These are phyloP conservation scores for Chaetomium cochliodes DNA, from an alignment of 495 filamentous ascomycete genomes.

Conservation along the genomic window DNA sequence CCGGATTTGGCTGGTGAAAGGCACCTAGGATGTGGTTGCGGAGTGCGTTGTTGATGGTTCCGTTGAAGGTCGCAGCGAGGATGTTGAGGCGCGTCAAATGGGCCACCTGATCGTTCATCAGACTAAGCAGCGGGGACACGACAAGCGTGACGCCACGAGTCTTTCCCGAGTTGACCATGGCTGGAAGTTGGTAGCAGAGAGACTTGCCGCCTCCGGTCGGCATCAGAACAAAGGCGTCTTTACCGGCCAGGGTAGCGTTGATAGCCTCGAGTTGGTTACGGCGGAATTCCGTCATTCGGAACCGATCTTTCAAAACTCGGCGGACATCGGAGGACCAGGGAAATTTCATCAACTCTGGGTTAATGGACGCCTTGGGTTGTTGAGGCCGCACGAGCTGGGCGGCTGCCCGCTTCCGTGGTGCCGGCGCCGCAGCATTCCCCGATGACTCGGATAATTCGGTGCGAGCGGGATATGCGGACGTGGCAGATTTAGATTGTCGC, in stretches of 20 bases:
- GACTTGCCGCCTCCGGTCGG: slow-evolving; percentile 97
- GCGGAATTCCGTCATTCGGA: slow-evolving; percentile 80
- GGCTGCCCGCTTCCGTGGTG: slow-evolving; percentile 31
- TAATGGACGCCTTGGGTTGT: slow-evolving; percentile 33
- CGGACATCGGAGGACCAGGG: slow-evolving; percentile 87
- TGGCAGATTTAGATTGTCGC: slow-evolving; percentile 19
- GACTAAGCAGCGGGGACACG: slow-evolving; percentile 86
- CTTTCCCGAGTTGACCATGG: slow-evolving; percentile 74
- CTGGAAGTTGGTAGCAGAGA: slow-evolving; percentile 92
- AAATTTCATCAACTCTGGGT: slow-evolving; percentile 46
- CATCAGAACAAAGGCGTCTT: slow-evolving; percentile 94
- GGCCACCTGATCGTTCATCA: slow-evolving; percentile 94
- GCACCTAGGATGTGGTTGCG: slow-evolving; percentile 58
- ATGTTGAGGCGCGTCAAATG: slow-evolving; percentile 76
- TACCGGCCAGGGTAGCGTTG: slow-evolving; percentile 81
- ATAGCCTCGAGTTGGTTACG: slow-evolving; percentile 94
- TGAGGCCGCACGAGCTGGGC: slow-evolving; percentile 31
- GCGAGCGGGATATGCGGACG: slow-evolving; percentile 25
- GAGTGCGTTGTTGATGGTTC: slow-evolving; percentile 60
- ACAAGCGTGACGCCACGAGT: slow-evolving; percentile 89
- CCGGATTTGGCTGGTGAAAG: slow-evolving; percentile 60
- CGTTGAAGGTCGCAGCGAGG: slow-evolving; percentile 72
- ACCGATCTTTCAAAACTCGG: slow-evolving; percentile 70
- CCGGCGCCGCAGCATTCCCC: slow-evolving; percentile 31
- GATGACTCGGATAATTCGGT: slow-evolving; percentile 40